Percentiles rank a stretch among this genome's conserved stretches.
Conservation (phyloP, 2,329 filamentous ascomycete species). For the Colletotrichum sidae region DNA sequence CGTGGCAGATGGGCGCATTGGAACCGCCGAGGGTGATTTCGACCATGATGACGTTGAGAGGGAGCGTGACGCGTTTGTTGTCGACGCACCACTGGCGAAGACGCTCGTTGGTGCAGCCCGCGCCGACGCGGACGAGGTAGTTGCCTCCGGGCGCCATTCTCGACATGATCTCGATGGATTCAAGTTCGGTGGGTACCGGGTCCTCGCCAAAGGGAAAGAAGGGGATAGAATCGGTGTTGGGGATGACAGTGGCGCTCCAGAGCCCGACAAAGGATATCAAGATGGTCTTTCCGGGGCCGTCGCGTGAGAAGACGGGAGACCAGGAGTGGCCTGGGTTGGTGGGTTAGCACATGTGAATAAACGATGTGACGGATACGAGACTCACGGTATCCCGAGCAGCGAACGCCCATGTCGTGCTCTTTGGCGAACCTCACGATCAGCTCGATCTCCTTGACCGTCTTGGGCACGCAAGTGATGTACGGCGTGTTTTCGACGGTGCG, state of each 20-base stretch:
- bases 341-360: background rate
- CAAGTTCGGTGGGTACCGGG: constrained; percentile 47
- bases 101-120: constrained; percentile 58
- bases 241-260: constrained; percentile 49
- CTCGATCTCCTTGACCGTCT: constrained; percentile 52
- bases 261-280: constrained; percentile 56
- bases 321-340: constrained; percentile 50
- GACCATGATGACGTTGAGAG: constrained; percentile 59
- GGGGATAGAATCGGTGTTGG: constrained; percentile 49
- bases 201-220: constrained; percentile 40
- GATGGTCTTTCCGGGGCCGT: constrained; percentile 47
- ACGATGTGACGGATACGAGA: background rate
- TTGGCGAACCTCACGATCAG: constrained; percentile 53
- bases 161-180: constrained; percentile 51
- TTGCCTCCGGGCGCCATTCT: constrained; percentile 42
- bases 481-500: constrained; percentile 52
- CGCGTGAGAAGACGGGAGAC: constrained; percentile 53
- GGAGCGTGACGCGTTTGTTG: constrained; percentile 53
- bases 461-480: constrained; percentile 54
- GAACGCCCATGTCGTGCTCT: constrained; percentile 48
- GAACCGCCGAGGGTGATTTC: constrained; percentile 60
- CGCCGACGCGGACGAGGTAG: constrained; percentile 54
- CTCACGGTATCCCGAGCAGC: constrained; percentile 54
- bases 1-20: constrained; percentile 59
- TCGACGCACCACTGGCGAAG: constrained; percentile 57